Conservation (phyloP, 2,329 filamentous ascomycete species). For the Trematosphaeria pertusa region DNA sequence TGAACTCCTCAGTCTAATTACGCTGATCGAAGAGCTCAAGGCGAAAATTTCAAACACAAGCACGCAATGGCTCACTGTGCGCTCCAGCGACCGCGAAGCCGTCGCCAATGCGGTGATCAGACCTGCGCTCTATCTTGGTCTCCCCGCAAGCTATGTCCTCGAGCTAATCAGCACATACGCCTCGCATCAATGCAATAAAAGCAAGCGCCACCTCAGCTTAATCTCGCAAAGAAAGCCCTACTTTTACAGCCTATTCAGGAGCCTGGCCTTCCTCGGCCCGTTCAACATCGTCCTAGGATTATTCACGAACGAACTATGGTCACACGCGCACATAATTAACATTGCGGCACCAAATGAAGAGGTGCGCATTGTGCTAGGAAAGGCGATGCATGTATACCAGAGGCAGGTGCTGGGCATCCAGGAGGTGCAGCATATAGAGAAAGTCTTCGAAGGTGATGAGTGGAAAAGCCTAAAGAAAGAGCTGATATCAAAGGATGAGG, state of each 20-base stretch:
- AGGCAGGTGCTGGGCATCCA: slow-evolving; percentile 11
- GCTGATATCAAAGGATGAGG: slow-evolving; percentile 7
- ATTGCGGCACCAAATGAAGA: slow-evolving; percentile 1
- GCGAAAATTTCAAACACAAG: not conserved
- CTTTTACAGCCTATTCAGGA: not conserved
- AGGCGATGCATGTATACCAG: slow-evolving; percentile 9
- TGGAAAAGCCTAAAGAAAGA: not conserved
- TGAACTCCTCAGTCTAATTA: slow-evolving; percentile 5
- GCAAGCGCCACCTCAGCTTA: slow-evolving; percentile 5
- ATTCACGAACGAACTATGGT: not conserved
- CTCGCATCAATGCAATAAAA: slow-evolving; percentile 12
- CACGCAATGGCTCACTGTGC: slow-evolving; percentile 7
- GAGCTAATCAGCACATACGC: slow-evolving; percentile 10
- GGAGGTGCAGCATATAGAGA: not conserved
- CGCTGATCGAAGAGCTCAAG: slow-evolving; percentile 1
- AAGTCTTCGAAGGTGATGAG: not conserved
- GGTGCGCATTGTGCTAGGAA: slow-evolving; percentile 7
- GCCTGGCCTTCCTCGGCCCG: not conserved
- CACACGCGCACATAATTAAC: slow-evolving; percentile 5
- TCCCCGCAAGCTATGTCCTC: slow-evolving; percentile 6
- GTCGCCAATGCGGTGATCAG: slow-evolving; percentile 6
- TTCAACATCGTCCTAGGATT: not conserved
- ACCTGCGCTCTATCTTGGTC: slow-evolving; percentile 8
- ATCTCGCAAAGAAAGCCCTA: slow-evolving; percentile 4
- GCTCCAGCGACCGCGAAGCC: slow-evolving; percentile 3